Evolutionary conservation across 805 yeast genomes (phyloP).

Genomic region (Yamadazyma philogaea): DNA sequence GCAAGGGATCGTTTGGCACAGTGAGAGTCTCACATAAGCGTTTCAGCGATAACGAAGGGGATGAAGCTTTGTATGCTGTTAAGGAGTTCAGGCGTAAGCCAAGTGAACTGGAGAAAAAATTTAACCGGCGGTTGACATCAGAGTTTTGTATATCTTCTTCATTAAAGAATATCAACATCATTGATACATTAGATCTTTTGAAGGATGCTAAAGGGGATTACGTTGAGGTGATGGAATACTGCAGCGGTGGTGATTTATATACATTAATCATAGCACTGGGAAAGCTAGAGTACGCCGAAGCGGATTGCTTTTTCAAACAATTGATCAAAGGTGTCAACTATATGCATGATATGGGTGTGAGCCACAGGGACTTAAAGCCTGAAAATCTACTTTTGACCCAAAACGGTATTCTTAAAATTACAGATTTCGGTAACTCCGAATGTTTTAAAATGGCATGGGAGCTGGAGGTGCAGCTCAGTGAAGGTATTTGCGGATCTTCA

Average conservation of each 20-base stretch:
- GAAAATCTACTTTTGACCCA: slow-evolving; percentile 76
- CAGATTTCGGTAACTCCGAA: slow-evolving; percentile 86
- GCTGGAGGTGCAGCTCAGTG: slow-evolving; percentile 60
- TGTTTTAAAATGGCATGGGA: slow-evolving; percentile 88
- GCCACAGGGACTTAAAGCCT: slow-evolving; percentile 87
- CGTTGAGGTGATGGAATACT: slow-evolving; percentile 82
- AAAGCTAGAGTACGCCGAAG: slow-evolving; percentile 76
- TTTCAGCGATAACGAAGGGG: slow-evolving; percentile 16
- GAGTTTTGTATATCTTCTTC: slow-evolving; percentile 83
- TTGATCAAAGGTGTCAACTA: slow-evolving; percentile 77
- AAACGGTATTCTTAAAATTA: slow-evolving; percentile 70
- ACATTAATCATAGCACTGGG: slow-evolving; percentile 72
- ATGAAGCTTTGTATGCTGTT: slow-evolving; percentile 69
- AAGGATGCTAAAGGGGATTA: slow-evolving; percentile 81
- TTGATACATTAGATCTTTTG: slow-evolving; percentile 69
- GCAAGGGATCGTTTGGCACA: slow-evolving; percentile 91
- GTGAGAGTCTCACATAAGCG: slow-evolving; percentile 85
- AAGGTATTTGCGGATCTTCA: slow-evolving; percentile 79
- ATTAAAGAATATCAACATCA: slow-evolving; percentile 73
- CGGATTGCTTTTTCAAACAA: slow-evolving; percentile 89
- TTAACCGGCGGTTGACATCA: slow-evolving; percentile 68
- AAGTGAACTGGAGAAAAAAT: slow-evolving; percentile 61
- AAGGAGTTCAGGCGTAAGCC: slow-evolving; percentile 72
- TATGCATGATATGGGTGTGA: slow-evolving; percentile 88
- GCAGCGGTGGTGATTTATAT: slow-evolving; percentile 79